Evolutionary conservation across 805 yeast genomes (phyloP).

Genomic region (Maudiozyma pseudohumilis): DNA sequence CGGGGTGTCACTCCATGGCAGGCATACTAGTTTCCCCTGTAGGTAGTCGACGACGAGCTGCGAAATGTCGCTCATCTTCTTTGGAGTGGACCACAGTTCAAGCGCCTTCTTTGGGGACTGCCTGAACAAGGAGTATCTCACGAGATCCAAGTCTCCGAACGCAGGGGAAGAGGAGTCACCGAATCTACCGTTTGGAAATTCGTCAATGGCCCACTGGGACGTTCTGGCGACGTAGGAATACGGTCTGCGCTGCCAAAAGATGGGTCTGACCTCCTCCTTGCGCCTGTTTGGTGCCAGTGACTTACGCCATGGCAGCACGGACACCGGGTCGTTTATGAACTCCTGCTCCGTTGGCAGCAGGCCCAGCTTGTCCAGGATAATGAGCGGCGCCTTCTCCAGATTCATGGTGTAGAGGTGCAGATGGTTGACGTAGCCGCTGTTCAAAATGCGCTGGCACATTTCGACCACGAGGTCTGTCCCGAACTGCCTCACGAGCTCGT

Average conservation of each 20-base stretch:
- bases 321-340: slow-evolving; percentile 22
- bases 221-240: slow-evolving; percentile 84
- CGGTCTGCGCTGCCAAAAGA: slow-evolving; percentile 92
- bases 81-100: slow-evolving; percentile 85
- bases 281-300: slow-evolving; percentile 72
- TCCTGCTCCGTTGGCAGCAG: slow-evolving; percentile 36
- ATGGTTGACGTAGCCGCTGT: slow-evolving; percentile 68
- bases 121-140: slow-evolving; percentile 70
- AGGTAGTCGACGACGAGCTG: slow-evolving; percentile 59
- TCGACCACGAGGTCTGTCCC: slow-evolving; percentile 78
- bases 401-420: slow-evolving; percentile 97
- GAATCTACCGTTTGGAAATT: slow-evolving; percentile 97
- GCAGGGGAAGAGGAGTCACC: slow-evolving; percentile 98
- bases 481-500: slow-evolving; percentile 70
- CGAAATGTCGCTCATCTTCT: slow-evolving; percentile 46
- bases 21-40: slow-evolving; percentile 55
- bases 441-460: slow-evolving; percentile 66
- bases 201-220: slow-evolving; percentile 75
- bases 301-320: slow-evolving; percentile 75
- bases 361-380: slow-evolving; percentile 71
- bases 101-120: slow-evolving; percentile 72
- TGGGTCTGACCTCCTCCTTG: slow-evolving; percentile 81
- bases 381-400: slow-evolving; percentile 79
- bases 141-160: slow-evolving; percentile 78
- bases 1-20: slow-evolving; percentile 96